A percentile compares a stretch with the other conserved stretches of the same genome.
Conservation (phyloP, 441 rosid species). For the Pelargonium fulgidum region DNA sequence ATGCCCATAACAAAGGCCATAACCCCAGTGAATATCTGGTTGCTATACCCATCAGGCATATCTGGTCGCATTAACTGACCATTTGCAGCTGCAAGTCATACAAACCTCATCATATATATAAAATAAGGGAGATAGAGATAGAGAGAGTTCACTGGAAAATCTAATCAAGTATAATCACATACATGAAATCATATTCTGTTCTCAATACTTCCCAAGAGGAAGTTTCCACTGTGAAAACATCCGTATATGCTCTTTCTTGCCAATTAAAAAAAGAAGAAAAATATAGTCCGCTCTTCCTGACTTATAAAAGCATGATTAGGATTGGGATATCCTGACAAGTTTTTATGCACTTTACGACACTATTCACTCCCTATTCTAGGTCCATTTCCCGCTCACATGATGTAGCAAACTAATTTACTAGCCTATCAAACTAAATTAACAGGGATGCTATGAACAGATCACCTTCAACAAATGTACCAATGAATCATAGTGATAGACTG, state of each 20-base stretch:
- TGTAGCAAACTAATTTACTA: not conserved
- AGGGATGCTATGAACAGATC: not conserved
- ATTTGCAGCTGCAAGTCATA: conserved; percentile 33
- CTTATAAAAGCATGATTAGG: not conserved
- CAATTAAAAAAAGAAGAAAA: too few relatives aligned
- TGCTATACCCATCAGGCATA: conserved; percentile 37
- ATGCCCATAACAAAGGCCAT: conserved; percentile 79
- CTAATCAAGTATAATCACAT: not conserved
- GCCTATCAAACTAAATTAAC: not conserved
- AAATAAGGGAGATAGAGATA: too few relatives aligned
- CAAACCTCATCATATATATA: not conserved
- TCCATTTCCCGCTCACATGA: not conserved
- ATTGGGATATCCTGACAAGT: too few relatives aligned
- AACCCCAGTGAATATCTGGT: conserved; percentile 57
- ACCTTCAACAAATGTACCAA: not conserved
- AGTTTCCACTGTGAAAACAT: not conserved
- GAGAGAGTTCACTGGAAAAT: too few relatives aligned
- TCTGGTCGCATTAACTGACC: conserved; percentile 25
- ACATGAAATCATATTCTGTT: not conserved
- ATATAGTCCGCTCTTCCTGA: too few relatives aligned
- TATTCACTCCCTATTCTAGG: not conserved
- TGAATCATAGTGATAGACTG: not conserved
- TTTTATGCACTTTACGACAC: not conserved
- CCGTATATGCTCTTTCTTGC: too few relatives aligned
- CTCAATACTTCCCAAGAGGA: not conserved